A percentile compares a stretch with the other conserved stretches of the same genome.
Evolutionary conservation across 768 basidiomycete genomes (phyloP).

Genomic region (Neoboletus subvelutipes): DNA sequence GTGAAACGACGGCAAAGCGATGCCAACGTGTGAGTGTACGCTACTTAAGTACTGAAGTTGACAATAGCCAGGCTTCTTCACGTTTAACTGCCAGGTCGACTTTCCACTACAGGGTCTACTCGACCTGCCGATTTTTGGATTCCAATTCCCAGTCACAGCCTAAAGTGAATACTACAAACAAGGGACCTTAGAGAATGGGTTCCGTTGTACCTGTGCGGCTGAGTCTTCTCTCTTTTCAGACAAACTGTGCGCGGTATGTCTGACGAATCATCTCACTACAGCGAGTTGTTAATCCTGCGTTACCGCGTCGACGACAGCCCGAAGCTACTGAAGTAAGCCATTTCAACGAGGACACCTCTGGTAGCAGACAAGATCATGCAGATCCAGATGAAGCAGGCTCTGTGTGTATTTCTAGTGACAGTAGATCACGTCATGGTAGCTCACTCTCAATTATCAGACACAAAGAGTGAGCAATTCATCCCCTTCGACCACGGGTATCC

Average conservation of each 20-base stretch:
- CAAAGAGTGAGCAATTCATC: neutral
- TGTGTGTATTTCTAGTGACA: neutral
- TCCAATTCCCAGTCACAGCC: too few relatives aligned
- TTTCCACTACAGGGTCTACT: neutral
- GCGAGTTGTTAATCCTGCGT: neutral
- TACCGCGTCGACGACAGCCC: too few relatives aligned
- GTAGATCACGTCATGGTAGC: neutral
- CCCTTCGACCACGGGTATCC: neutral
- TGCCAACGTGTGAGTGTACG: too few relatives aligned
- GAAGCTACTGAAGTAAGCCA: neutral
- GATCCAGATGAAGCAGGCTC: neutral
- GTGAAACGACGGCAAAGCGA: too few relatives aligned
- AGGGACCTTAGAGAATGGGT: neutral
- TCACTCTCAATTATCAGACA: neutral
- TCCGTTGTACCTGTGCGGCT: neutral
- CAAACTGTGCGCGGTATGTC: neutral
- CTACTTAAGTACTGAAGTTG: neutral
- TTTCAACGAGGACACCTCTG: too few relatives aligned
- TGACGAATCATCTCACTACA: neutral
- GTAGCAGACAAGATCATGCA: neutral
- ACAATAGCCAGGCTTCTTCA: neutral
- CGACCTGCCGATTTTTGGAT: neutral
- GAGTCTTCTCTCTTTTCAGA: neutral
- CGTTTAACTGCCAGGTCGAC: neutral
- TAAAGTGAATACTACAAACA: neutral